Percentiles rank a stretch among this genome's conserved stretches.
phyloP scores from a whole-genome alignment of 1,284 basidiomycete species.

The Cutaneotrichosporon daszewskae region DNA sequence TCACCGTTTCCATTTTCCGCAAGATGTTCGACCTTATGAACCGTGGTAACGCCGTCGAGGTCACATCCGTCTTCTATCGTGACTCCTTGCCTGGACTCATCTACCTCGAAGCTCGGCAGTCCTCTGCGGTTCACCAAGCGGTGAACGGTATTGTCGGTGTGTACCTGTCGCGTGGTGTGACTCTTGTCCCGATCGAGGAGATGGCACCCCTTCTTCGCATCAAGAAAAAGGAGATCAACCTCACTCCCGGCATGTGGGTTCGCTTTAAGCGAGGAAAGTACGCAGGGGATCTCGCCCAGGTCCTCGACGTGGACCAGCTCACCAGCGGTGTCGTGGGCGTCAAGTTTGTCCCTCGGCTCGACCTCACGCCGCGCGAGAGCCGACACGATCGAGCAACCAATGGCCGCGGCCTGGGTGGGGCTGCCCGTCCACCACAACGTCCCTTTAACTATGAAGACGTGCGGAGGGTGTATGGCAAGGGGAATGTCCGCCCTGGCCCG shows the following conservation, averaged over 20 bases:
- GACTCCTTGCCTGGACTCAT: conserved; percentile 93
- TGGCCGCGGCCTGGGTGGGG: conserved; percentile 30
- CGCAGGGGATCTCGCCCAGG: conserved; percentile 88
- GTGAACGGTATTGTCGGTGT: conserved; percentile 87
- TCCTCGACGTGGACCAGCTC: conserved; percentile 90
- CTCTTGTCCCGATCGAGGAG: conserved; percentile 92
- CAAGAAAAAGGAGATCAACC: conserved; percentile 84
- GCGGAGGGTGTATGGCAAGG: conserved; percentile 74
- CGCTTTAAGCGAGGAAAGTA: conserved; percentile 92
- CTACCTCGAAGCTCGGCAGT: conserved; percentile 87
- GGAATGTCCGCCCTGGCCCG: conserved; percentile 58
- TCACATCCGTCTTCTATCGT: conserved; percentile 89
- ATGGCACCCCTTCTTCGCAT: conserved; percentile 96
- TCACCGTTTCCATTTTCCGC: conserved; percentile 90
- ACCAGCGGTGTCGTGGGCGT: conserved; percentile 66
- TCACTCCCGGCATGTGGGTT: conserved; percentile 88
- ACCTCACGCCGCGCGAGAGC: conserved; percentile 84
- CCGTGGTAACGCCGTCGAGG: conserved; percentile 64
- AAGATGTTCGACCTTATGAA: conserved; percentile 58
- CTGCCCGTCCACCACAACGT: conserved; percentile 71
- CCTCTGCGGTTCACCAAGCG: conserved; percentile 79
- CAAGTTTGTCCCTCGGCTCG: conserved; percentile 94
- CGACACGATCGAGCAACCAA: conserved; percentile 55
- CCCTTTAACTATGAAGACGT: conserved; percentile 95
- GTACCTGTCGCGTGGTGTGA: conserved; percentile 68